Evolutionary conservation across 805 yeast species (phyloP), one percentile per base, ranked within the genome.

Genomic region (Brettanomyces nanus): DNA sequence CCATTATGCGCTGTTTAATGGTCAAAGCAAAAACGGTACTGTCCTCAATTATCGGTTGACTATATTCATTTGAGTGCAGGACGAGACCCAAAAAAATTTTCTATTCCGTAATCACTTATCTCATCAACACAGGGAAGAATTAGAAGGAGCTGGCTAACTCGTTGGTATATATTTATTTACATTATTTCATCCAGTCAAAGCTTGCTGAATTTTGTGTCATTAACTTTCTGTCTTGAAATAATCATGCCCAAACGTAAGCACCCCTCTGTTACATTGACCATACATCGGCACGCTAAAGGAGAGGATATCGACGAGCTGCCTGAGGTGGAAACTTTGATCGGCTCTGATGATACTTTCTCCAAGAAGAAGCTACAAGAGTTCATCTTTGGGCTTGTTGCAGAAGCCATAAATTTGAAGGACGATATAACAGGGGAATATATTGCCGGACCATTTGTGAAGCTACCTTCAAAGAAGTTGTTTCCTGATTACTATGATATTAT

Each of bases 401-500:
- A 27, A 7, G 39, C 40, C 4, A 18, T 36, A 3, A 31, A 37
- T n/a, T 28, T 49, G 5, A 40, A 43, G 31, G 53, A 49, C 35
- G 27, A 39, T 5, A 21, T 28, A 7, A 34, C 45, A 3, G 41
- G 33, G n/a, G 66, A 46, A 56, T 60, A 41, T 53, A 50, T 63
- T 37, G 40, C 59, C 35, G 62, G 71, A 44, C 73, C 75, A 56
- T 85, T 85, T 58, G 54, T 75, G 41, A 75, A 73, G 49, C 63
- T 85, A 29, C 95, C 95, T 5, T 69, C 81, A 20, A 73, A 78
- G 46, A 78, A 80, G 53, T 58, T 73, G 29, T 85, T 80, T 49
- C 85, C 95, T 0, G 94, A 85, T 52, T 85, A 85, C 54, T 83
- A 77, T 53, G 70, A 73, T 43, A 64, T 75, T 36, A 76, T 85